Conservation (phyloP, 768 basidiomycete genomes). For the Suillus tomentosus region DNA sequence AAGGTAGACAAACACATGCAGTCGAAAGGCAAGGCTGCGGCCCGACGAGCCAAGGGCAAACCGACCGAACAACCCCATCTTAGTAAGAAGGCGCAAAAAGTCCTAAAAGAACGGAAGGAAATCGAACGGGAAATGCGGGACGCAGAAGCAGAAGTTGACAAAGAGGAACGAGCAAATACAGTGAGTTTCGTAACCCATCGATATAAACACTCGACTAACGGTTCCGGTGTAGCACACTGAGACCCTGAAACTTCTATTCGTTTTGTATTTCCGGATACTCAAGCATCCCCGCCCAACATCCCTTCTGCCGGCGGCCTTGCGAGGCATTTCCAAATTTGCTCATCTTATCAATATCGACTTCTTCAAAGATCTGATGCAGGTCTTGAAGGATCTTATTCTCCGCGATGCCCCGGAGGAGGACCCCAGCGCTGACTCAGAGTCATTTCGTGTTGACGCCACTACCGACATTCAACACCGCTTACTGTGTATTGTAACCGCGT, state of each 20-base stretch:
- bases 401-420: conserved; percentile 45
- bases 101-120: conserved; percentile 82
- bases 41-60: conserved; percentile 56
- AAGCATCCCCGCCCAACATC: conserved; percentile 81
- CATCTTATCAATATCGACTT: conserved; percentile 98
- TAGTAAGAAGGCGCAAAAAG: conserved; percentile 91
- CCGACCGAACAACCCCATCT: conserved; percentile 67
- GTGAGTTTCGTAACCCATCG: conserved; percentile 48
- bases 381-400: conserved; percentile 75
- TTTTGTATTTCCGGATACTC: conserved; percentile 93
- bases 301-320: conserved; percentile 83
- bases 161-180: conserved; percentile 80
- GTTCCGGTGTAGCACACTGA: conserved; percentile 80
- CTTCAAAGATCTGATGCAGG: conserved; percentile 91
- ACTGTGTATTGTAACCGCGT: conserved; percentile 93
- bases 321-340: conserved; percentile 90
- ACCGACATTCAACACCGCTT: conserved; percentile 59
- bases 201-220: conserved; percentile 18
- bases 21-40: conserved; percentile 46
- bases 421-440: conserved; percentile 38
- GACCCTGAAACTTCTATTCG: conserved; percentile 95
- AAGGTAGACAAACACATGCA: conserved; percentile 57
- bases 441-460: conserved; percentile 35
- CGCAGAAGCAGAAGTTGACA: conserved; percentile 91
- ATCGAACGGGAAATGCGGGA: conserved; percentile 92